Conservation (phyloP, 495 filamentous ascomycete species). For the Lasiosphaeria miniovina region DNA sequence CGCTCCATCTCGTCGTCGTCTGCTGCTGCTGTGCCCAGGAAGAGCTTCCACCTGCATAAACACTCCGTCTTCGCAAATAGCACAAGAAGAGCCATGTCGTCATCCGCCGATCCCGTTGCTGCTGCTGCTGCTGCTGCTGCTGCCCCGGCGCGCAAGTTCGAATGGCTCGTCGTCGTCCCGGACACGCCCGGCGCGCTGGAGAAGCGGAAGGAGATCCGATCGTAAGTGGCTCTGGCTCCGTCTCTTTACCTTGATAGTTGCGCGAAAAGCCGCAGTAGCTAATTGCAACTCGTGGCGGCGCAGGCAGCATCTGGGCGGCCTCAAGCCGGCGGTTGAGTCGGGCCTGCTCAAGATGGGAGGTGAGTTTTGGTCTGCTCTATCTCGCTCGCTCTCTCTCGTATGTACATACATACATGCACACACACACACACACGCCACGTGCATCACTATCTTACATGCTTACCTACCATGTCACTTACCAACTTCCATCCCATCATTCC, state of each 20-base stretch:
- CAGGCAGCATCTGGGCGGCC: constrained; percentile 56
- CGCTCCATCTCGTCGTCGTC: background rate
- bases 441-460: no score
- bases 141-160: constrained; percentile 46
- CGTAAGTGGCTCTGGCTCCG: constrained; percentile 48
- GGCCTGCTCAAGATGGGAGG: constrained; percentile 58
- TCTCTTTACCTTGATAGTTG: background rate
- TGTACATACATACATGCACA: background rate
- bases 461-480: no score
- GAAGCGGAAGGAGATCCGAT: constrained; percentile 68
- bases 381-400: background rate
- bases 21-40: background rate
- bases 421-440: background rate
- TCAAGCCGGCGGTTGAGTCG: constrained; percentile 42
- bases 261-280: background rate
- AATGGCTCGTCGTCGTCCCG: constrained; percentile 84
- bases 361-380: constrained; percentile 18
- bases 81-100: constrained; percentile 38
- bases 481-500: no score
- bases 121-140: background rate
- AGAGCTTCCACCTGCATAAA: background rate
- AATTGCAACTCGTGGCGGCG: constrained; percentile 4
- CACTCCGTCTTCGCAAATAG: background rate
- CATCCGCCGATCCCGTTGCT: constrained; percentile 9
- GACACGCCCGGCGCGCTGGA: constrained; percentile 65